phyloP scores from a whole-genome alignment of 495 filamentous ascomycete genomes.

The Penicillium antarcticum region DNA sequence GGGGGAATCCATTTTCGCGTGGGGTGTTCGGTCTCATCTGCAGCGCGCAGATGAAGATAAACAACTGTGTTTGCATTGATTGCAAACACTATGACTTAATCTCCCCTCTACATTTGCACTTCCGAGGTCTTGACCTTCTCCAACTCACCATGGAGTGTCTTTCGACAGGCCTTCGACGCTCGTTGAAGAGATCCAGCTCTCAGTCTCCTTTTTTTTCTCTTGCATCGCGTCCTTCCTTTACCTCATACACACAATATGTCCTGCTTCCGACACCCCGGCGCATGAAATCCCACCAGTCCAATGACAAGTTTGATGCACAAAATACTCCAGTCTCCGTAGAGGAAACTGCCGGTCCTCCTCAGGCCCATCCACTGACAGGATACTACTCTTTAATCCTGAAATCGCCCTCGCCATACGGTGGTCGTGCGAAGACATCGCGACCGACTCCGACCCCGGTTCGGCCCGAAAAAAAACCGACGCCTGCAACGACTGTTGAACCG shows the following conservation, averaged over 20 bases:
- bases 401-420: slow-evolving; percentile 23
- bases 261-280: slow-evolving; percentile 20
- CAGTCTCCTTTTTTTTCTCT: background rate
- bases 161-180: slow-evolving; percentile 14
- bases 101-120: slow-evolving; percentile 1
- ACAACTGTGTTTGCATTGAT: slow-evolving; percentile 41
- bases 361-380: slow-evolving; percentile 42
- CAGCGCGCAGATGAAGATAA: slow-evolving; percentile 16
- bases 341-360: slow-evolving; percentile 11
- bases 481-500: slow-evolving; percentile 19
- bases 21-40: slow-evolving; percentile 4
- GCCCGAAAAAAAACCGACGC: slow-evolving; percentile 22
- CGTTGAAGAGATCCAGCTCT: slow-evolving; percentile 9
- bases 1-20: slow-evolving; percentile 40
- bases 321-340: slow-evolving; percentile 10
- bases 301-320: slow-evolving; percentile 6
- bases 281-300: slow-evolving; percentile 15
- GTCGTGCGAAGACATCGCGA: slow-evolving; percentile 21
- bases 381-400: slow-evolving; percentile 39
- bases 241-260: slow-evolving; percentile 16
- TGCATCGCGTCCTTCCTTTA: background rate
- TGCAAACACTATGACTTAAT: slow-evolving; percentile 39
- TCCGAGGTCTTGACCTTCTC: slow-evolving; percentile 3
- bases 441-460: slow-evolving; percentile 14
- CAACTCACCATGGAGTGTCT: slow-evolving; percentile 31